These are phyloP conservation scores for Apiotrichum veenhuisii DNA, from an alignment of 1,284 basidiomycete species.

Conservation along the genomic window DNA sequence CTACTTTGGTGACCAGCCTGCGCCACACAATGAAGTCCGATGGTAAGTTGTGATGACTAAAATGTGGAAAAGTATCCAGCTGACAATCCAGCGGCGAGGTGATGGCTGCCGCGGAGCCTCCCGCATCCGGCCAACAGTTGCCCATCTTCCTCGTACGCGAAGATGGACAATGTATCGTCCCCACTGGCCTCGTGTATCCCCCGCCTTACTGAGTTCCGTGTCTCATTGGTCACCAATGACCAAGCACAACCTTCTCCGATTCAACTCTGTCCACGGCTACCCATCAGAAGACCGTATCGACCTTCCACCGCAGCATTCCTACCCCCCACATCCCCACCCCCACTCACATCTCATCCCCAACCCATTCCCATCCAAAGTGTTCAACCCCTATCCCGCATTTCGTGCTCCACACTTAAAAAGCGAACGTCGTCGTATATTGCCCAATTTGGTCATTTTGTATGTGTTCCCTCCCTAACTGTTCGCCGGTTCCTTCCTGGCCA, in stretches of 20 bases:
- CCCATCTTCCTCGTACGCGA: slow-evolving; percentile 80
- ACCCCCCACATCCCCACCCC: too few relatives aligned
- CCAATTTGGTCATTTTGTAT: too few relatives aligned
- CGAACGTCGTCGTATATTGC: too few relatives aligned
- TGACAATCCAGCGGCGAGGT: slow-evolving; percentile 55
- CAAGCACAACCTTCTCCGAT: not conserved
- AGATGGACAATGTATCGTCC: slow-evolving; percentile 81
- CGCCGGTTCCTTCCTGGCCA: not conserved
- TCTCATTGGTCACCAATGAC: too few relatives aligned
- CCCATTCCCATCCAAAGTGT: not conserved
- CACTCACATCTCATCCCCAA: too few relatives aligned
- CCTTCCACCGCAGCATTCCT: too few relatives aligned
- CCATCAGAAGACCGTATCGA: too few relatives aligned
- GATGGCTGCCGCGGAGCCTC: slow-evolving; percentile 47
- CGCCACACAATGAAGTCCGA: slow-evolving; percentile 78
- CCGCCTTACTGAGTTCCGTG: slow-evolving; percentile 1
- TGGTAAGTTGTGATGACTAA: slow-evolving; percentile 66
- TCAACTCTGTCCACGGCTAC: not conserved
- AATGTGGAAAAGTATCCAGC: not conserved
- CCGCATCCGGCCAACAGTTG: slow-evolving; percentile 50
- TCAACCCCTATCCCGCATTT: not conserved
- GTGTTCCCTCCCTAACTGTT: too few relatives aligned
- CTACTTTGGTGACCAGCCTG: slow-evolving; percentile 84
- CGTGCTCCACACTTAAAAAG: too few relatives aligned
- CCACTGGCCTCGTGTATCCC: slow-evolving; percentile 79